A percentile compares a stretch with the other conserved stretches of the same genome.
Conservation (phyloP, 2,329 filamentous ascomycete species). For the Geosmithia flava region DNA sequence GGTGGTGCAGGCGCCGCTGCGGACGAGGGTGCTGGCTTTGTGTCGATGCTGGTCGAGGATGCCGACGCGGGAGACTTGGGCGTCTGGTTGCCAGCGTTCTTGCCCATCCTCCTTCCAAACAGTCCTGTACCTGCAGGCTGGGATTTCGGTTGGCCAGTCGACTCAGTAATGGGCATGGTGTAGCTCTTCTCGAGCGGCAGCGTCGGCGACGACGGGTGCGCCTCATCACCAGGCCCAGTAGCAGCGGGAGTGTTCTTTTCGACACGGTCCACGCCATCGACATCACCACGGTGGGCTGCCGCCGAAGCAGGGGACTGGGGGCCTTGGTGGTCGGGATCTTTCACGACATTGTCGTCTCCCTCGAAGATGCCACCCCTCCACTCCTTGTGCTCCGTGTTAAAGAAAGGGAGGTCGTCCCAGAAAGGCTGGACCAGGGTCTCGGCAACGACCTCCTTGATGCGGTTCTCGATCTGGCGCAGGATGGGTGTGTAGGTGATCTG, state of each 20-base stretch:
- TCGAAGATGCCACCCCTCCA: slow-evolving; percentile 80
- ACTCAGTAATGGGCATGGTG: slow-evolving; percentile 31
- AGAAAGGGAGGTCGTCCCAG: slow-evolving; percentile 93
- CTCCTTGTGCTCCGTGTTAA: slow-evolving; percentile 62
- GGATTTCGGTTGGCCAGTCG: neutral
- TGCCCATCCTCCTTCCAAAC: slow-evolving; percentile 36
- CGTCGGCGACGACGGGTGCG: neutral
- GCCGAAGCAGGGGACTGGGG: slow-evolving; percentile 4
- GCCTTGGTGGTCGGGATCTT: slow-evolving; percentile 5
- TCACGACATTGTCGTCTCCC: slow-evolving; percentile 34
- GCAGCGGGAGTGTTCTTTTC: slow-evolving; percentile 24
- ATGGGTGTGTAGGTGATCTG: slow-evolving; percentile 94
- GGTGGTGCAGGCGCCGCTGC: neutral
- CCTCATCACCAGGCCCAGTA: slow-evolving; percentile 20
- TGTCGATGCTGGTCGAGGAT: slow-evolving; percentile 35
- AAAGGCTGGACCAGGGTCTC: slow-evolving; percentile 88
- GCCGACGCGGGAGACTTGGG: slow-evolving; percentile 16
- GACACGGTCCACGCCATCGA: slow-evolving; percentile 30
- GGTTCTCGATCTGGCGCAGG: slow-evolving; percentile 82
- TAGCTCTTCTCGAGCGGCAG: slow-evolving; percentile 41
- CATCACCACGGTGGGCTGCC: slow-evolving; percentile 27
- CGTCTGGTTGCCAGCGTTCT: slow-evolving; percentile 13
- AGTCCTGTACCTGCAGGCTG: slow-evolving; percentile 24
- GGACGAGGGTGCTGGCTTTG: slow-evolving; percentile 20
- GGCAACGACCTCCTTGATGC: slow-evolving; percentile 85